phyloP scores from a whole-genome alignment of 2,329 filamentous ascomycete species.

The Pseudogymnoascus sp. region DNA sequence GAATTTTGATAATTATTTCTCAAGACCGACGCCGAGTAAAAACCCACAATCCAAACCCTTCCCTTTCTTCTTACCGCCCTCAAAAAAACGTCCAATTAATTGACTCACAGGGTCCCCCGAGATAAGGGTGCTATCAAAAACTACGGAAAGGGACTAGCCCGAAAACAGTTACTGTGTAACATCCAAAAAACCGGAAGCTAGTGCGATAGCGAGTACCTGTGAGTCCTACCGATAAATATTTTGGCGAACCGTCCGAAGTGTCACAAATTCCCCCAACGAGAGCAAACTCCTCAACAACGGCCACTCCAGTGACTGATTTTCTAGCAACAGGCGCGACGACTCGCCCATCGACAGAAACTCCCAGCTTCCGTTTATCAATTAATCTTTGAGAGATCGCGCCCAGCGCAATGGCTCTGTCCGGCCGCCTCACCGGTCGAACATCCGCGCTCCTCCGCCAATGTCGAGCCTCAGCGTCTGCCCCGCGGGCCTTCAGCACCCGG shows the following conservation, averaged over 20 bases:
- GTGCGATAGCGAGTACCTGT: constrained; percentile 5
- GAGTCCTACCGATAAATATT: constrained; percentile 4
- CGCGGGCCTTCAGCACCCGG: constrained; percentile 25
- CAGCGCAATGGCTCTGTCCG: constrained; percentile 27
- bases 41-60: constrained; percentile 7
- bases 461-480: constrained; percentile 18
- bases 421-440: constrained; percentile 24
- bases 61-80: background rate
- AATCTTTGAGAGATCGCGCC: constrained; percentile 12
- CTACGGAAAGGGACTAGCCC: constrained; percentile 2
- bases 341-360: constrained; percentile 5
- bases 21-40: background rate
- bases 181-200: constrained; percentile 5
- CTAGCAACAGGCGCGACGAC: constrained; percentile 8
- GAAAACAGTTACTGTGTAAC: background rate
- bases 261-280: constrained; percentile 8
- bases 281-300: constrained; percentile 11
- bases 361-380: background rate
- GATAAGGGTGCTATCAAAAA: background rate
- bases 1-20: constrained; percentile 5
- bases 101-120: constrained; percentile 5
- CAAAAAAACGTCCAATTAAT: constrained; percentile 3
- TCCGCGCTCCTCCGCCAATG: constrained; percentile 26
- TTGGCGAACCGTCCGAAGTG: background rate
- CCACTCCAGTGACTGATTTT: constrained; percentile 1